Conservation (phyloP, 106 monocot genomes). For the Dendrobium catenatum region DNA sequence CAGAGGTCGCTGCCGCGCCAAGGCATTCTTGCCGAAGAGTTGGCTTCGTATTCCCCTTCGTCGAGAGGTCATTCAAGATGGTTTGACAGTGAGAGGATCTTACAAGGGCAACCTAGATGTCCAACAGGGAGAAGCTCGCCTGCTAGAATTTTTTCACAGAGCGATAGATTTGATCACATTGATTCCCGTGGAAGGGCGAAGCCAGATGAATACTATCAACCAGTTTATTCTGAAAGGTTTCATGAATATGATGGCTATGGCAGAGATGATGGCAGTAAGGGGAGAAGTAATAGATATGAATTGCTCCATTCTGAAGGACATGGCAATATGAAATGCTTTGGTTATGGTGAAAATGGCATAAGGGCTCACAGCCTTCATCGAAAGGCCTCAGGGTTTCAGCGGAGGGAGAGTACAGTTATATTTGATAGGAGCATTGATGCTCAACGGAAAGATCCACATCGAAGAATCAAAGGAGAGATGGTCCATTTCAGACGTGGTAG, state of each 20-base stretch:
- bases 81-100: conserved; percentile 42
- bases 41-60: conserved; percentile 15
- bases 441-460: conserved; percentile 19
- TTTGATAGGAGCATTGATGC: conserved; percentile 19
- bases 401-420: conserved; percentile 19
- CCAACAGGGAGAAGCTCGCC: conserved; percentile 41
- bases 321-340: conserved; percentile 20
- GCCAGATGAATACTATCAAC: conserved; percentile 34
- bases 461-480: conserved; percentile 9
- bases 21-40: conserved; percentile 24
- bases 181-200: conserved; percentile 31
- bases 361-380: conserved; percentile 16
- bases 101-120: conserved; percentile 14
- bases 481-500: conserved; percentile 2
- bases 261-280: conserved; percentile 20
- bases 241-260: conserved; percentile 24
- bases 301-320: conserved; percentile 23
- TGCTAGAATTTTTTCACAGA: conserved; percentile 24
- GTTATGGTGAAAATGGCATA: conserved; percentile 26
- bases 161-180: conserved; percentile 21
- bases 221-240: conserved; percentile 23
- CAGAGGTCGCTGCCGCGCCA: conserved; percentile 24
- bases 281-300: conserved; percentile 22
- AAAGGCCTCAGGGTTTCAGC: conserved; percentile 27
- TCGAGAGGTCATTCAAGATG: conserved; percentile 41